Percentiles rank a stretch among this genome's conserved stretches.
These are phyloP conservation scores for Jackrogersella multiformis DNA, from an alignment of 495 filamentous ascomycete genomes.

Conservation along the genomic window DNA sequence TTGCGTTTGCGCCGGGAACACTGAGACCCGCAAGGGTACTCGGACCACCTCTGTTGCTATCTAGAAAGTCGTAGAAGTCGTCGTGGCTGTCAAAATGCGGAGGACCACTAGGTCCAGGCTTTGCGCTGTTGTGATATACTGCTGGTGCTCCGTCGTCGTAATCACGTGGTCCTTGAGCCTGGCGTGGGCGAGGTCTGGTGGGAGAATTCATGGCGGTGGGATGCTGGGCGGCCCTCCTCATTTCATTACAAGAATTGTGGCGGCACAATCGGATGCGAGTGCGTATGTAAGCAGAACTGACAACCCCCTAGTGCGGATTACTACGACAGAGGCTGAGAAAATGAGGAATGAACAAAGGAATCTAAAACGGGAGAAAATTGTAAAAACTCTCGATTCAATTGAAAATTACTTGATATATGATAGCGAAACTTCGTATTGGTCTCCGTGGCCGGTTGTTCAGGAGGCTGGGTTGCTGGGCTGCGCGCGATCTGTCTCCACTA, in stretches of 20 bases:
- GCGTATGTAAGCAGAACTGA: conserved; percentile 1
- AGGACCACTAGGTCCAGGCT: conserved; percentile 6
- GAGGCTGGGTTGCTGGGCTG: conserved; percentile 34
- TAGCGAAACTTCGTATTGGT: conserved; percentile 26
- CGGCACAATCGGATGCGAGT: conserved; percentile 2
- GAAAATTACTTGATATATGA: conserved; percentile 36
- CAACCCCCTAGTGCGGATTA: not conserved
- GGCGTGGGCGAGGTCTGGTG: conserved; percentile 36
- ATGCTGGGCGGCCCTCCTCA: conserved; percentile 3
- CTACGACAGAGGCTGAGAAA: too few relatives aligned
- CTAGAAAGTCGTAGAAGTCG: conserved; percentile 46
- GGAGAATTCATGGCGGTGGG: conserved; percentile 36
- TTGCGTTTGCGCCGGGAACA: not conserved
- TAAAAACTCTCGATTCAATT: conserved; percentile 22
- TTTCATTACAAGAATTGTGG: conserved; percentile 13
- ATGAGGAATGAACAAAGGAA: conserved; percentile 20
- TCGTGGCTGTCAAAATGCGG: conserved; percentile 45
- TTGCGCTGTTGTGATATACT: conserved; percentile 30
- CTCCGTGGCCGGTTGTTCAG: not conserved
- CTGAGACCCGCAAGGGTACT: conserved; percentile 4
- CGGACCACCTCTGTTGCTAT: conserved; percentile 39
- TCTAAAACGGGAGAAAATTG: conserved; percentile 10
- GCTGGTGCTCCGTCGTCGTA: conserved; percentile 35
- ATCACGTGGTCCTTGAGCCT: conserved; percentile 40
- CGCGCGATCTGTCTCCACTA: conserved; percentile 26